Conservation (phyloP, 2,329 filamentous ascomycete species). For the Hawksworthiomyces lignivorus region DNA sequence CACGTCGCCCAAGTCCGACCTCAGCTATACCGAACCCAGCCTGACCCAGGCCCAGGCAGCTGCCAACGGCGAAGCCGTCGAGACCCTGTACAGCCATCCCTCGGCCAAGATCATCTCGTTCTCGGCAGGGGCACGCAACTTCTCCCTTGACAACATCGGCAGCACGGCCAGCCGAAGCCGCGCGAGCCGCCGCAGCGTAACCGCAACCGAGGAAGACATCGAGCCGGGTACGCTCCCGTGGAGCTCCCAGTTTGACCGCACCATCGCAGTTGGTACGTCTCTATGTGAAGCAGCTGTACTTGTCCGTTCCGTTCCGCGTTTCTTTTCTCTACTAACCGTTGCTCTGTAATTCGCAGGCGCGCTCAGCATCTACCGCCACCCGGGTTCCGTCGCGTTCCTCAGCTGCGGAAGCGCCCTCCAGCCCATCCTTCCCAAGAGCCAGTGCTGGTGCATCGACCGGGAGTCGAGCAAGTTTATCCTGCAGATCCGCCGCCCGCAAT, state of each 20-base stretch:
- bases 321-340: background rate
- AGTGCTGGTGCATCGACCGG: constrained; percentile 89
- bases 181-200: constrained; percentile 8
- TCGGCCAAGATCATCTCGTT: constrained; percentile 61
- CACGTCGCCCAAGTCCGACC: constrained; percentile 9
- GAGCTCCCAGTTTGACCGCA: constrained; percentile 69
- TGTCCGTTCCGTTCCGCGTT: background rate
- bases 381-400: constrained; percentile 78
- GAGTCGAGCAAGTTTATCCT: constrained; percentile 75
- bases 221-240: constrained; percentile 61
- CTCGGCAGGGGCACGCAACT: constrained; percentile 29
- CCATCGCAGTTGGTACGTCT: constrained; percentile 64
- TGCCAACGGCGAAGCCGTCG: constrained; percentile 34
- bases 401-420: constrained; percentile 78
- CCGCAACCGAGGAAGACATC: constrained; percentile 28
- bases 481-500: constrained; percentile 72
- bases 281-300: no score
- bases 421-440: constrained; percentile 80
- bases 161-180: constrained; percentile 17
- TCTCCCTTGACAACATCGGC: constrained; percentile 25
- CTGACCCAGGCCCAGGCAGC: background rate
- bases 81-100: constrained; percentile 68
- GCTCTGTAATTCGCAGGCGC: constrained; percentile 55
- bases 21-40: constrained; percentile 1
- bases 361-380: constrained; percentile 77